Evolutionary conservation across 106 monocot genomes (phyloP).

Genomic region (Iris macrosiphon): DNA sequence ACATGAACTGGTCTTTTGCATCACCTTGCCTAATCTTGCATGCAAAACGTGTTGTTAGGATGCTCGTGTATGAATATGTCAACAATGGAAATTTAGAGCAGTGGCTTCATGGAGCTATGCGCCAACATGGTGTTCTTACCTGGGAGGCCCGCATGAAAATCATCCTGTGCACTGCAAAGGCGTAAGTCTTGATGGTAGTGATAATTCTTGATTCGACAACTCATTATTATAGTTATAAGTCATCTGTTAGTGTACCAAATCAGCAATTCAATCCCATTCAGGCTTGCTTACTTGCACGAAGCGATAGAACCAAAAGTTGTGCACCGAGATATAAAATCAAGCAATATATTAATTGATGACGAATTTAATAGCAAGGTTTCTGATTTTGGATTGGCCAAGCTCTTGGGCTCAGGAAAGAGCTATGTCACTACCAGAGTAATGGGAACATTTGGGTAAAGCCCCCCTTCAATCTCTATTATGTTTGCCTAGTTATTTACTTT

Average conservation of each 20-base stretch:
- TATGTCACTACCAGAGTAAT: conserved; percentile 86
- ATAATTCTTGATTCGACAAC: background rate
- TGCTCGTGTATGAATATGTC: conserved; percentile 76
- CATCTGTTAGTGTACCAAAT: no score
- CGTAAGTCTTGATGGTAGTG: conserved; percentile 22
- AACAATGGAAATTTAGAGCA: conserved; percentile 71
- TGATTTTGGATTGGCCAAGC: conserved; percentile 96
- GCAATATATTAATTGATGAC: conserved; percentile 45
- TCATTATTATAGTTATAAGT: no score
- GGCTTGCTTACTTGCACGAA: conserved; percentile 79
- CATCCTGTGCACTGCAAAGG: conserved; percentile 51
- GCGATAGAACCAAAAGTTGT: conserved; percentile 88
- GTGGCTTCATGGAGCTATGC: conserved; percentile 70
- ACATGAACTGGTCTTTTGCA: no score
- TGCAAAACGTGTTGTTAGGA: no score
- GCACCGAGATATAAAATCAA: conserved; percentile 32
- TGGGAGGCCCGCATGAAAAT: conserved; percentile 65
- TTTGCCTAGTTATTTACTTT: no score
- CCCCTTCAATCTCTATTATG: background rate
- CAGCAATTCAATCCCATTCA: conserved; percentile 2
- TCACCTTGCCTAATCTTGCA: no score
- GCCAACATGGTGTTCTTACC: conserved; percentile 36
- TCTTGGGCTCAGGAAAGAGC: conserved; percentile 82
- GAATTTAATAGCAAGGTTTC: conserved; percentile 91
- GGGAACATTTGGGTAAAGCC: conserved; percentile 92